These are phyloP conservation scores for Coix lacrymajobi DNA, from an alignment of 176 grass and related monocot genomes.

Conservation along the genomic window DNA sequence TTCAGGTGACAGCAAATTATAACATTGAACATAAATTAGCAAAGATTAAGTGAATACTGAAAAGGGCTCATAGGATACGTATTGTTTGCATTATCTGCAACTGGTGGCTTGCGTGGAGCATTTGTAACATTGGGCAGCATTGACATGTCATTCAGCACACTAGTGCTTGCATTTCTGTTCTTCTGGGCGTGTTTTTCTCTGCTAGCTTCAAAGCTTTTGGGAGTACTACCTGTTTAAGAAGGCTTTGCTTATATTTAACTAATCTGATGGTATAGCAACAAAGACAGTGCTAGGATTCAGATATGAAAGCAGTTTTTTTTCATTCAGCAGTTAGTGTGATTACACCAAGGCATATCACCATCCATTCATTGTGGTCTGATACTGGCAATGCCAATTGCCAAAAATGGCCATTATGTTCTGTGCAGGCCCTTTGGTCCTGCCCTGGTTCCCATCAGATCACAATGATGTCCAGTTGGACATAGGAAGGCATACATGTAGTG, in stretches of 20 bases:
- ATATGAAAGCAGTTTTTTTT: neutral
- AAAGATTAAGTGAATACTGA: neutral
- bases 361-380: conserved; percentile 21
- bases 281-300: conserved; percentile 18
- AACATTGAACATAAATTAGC: conserved; percentile 20
- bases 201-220: conserved; percentile 58
- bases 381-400: neutral
- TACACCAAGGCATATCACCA: conserved; percentile 12
- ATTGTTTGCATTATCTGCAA: conserved; percentile 37
- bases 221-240: conserved; percentile 61
- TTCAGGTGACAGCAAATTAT: conserved; percentile 21
- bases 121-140: conserved; percentile 36
- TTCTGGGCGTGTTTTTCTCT: conserved; percentile 38
- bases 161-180: conserved; percentile 51
- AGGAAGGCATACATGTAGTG: conserved; percentile 14
- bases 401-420: conserved; percentile 11
- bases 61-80: conserved; percentile 56
- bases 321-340: conserved; percentile 22
- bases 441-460: conserved; percentile 20
- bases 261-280: conserved; percentile 24
- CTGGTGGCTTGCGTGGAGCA: conserved; percentile 35
- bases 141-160: conserved; percentile 34
- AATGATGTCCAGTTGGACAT: neutral
- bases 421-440: conserved; percentile 4
- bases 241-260: conserved; percentile 26